A percentile compares a stretch with the other conserved stretches of the same genome.
phyloP scores from a whole-genome alignment of 2,329 filamentous ascomycete species.

The Diaporthe humulicola region DNA sequence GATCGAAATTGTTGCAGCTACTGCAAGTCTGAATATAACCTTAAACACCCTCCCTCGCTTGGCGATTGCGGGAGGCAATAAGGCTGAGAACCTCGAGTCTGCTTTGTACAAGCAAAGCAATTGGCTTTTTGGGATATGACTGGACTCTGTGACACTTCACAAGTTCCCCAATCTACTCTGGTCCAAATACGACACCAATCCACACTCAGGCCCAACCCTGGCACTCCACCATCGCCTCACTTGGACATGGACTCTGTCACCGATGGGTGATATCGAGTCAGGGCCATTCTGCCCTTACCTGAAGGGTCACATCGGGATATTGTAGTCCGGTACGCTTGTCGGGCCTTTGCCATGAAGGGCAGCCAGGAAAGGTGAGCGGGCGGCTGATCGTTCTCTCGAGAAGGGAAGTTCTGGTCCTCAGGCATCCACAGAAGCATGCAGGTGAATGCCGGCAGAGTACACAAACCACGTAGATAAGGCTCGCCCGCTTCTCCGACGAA shows the following conservation, averaged over 20 bases:
- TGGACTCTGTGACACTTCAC: too few relatives aligned
- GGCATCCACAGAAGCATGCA: neutral
- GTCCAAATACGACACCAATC: neutral
- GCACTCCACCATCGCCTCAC: slow-evolving; percentile 15
- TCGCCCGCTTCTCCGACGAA: neutral
- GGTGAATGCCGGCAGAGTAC: neutral
- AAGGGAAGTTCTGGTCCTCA: neutral
- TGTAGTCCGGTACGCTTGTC: neutral
- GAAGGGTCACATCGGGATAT: neutral
- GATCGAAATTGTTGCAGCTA: neutral
- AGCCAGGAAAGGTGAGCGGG: neutral
- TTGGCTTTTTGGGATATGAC: neutral
- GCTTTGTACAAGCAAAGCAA: too few relatives aligned
- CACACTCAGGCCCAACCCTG: neutral
- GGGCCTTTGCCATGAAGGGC: neutral
- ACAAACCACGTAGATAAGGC: neutral
- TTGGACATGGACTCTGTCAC: neutral
- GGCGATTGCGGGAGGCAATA: neutral
- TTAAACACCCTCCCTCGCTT: neutral
- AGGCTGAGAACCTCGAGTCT: too few relatives aligned
- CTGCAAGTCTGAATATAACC: slow-evolving; percentile 10
- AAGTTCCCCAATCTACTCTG: neutral
- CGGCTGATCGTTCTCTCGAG: neutral
- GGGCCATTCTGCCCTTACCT: neutral
- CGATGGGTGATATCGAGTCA: slow-evolving; percentile 13